Evolutionary conservation across 2,329 filamentous ascomycete genomes (phyloP).

Genomic region (Alternaria ventricosa): DNA sequence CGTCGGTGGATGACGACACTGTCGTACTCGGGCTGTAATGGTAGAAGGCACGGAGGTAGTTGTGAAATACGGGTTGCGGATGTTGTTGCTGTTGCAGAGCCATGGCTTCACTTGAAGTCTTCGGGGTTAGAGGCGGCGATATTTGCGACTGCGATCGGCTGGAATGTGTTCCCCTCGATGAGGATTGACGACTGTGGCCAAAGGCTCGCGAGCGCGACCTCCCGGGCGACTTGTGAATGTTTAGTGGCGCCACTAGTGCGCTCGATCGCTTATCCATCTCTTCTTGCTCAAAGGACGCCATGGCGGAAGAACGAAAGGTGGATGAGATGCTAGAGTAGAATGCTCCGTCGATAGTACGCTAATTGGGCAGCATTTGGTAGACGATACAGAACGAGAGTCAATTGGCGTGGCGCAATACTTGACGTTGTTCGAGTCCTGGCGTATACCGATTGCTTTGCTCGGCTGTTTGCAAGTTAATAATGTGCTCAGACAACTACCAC

Average conservation of each 20-base stretch:
- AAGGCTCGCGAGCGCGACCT: slow-evolving; percentile 32
- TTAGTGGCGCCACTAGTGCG: slow-evolving; percentile 46
- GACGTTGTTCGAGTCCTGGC: slow-evolving; percentile 6
- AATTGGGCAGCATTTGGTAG: slow-evolving; percentile 41
- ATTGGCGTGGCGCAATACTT: slow-evolving; percentile 2
- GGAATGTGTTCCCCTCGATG: slow-evolving; percentile 39
- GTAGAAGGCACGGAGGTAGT: slow-evolving; percentile 93
- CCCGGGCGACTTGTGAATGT: slow-evolving; percentile 46
- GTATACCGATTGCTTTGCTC: slow-evolving; percentile 18
- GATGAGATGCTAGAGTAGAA: not conserved
- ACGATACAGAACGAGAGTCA: not conserved
- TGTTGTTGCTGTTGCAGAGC: slow-evolving; percentile 51
- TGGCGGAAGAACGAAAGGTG: slow-evolving; percentile 16
- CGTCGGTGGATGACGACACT: slow-evolving; percentile 76
- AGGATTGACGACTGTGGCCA: slow-evolving; percentile 42
- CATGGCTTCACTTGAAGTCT: slow-evolving; percentile 69
- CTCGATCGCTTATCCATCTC: slow-evolving; percentile 43
- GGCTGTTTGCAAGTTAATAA: slow-evolving; percentile 31
- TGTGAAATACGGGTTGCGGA: slow-evolving; percentile 78
- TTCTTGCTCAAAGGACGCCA: slow-evolving; percentile 39
- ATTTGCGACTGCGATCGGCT: slow-evolving; percentile 61
- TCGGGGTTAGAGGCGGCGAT: slow-evolving; percentile 78
- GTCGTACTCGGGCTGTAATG: slow-evolving; percentile 83
- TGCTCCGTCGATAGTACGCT: slow-evolving; percentile 22
- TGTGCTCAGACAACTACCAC: slow-evolving; percentile 35